Evolutionary conservation across 441 rosid genomes (phyloP), one percentile per base, ranked within the genome.

Genomic region (Pelargonium australe): DNA sequence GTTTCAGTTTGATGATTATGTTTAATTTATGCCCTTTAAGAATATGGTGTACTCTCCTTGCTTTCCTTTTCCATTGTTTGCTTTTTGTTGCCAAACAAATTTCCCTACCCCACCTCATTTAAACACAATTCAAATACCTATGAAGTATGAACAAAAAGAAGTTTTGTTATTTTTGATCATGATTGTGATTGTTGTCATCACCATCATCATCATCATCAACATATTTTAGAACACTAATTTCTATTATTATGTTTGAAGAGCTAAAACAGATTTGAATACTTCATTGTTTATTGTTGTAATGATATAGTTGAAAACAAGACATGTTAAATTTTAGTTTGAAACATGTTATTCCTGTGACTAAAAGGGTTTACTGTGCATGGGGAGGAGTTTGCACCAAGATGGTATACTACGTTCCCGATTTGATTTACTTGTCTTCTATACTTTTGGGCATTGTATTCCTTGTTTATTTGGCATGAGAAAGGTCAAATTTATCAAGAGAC

Each of bases 381-480:
- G 3, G 13, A 45, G 12, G 51, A 45, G 8, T 45, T 10, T 11
- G 51, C 8, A 12, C 4, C 13, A 45, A 45, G 51, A 6, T 7
- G 40, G 13, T 66, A 16, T 6, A 47, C 11, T 41, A 7, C 62
- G 19, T 66, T 16, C 45, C 28, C 17, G 6, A 23, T 43, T 13
- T 58, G 49, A 1, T 68, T 19, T 43, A 55, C 19, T 2, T 57
- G 25, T 6, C 51, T 19, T 66, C 9, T 11, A 10, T 60, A n/a
- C 41, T 9, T 66, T 66, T 12, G 25, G 23, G 11, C 12, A 47
- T 49, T 67, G 7, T 2, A 66, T 65, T 68, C 23, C 16, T 61
- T 49, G 16, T 76, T 40, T 8, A 16, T 64, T 43, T 66, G 73
- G 3, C 67, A 41, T 6, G 8, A 7, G 60, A 44, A 47, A 45